Evolutionary conservation across 106 monocot genomes (phyloP).

Genomic region (Acanthochlamys bracteata): DNA sequence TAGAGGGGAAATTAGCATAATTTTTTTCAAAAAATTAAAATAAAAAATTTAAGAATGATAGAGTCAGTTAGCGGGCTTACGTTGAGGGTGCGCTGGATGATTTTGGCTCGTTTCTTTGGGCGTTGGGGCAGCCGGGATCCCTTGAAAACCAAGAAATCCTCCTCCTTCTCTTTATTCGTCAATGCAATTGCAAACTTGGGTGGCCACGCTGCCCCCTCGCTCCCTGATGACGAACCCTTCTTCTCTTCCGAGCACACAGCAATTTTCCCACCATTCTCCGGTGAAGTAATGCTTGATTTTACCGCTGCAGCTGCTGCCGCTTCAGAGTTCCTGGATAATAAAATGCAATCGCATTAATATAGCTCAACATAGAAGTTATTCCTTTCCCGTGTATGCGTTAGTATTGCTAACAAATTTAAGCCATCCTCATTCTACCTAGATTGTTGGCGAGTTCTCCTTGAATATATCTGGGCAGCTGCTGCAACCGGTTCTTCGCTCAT

Average conservation of each 20-base stretch:
- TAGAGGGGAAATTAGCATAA: too few relatives aligned
- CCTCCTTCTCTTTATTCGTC: constrained; percentile 71
- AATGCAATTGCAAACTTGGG: constrained; percentile 57
- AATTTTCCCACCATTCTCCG: constrained; percentile 3
- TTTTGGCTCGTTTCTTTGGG: constrained; percentile 79
- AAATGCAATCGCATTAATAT: not conserved
- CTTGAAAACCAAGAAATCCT: constrained; percentile 72
- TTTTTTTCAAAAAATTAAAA: too few relatives aligned
- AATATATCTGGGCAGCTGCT: not conserved
- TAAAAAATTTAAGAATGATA: too few relatives aligned
- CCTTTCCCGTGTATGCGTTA: not conserved
- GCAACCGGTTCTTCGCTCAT: not conserved
- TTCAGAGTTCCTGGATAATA: constrained; percentile 26
- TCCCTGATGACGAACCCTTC: constrained; percentile 32
- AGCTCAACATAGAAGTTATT: not conserved
- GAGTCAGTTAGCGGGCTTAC: constrained; percentile 21
- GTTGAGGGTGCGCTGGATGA: constrained; percentile 56
- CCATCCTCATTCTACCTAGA: not conserved
- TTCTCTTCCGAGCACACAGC: constrained; percentile 11
- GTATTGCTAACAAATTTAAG: too few relatives aligned
- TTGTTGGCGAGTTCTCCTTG: constrained; percentile 7
- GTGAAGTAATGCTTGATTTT: constrained; percentile 4
- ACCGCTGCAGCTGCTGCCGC: constrained; percentile 1
- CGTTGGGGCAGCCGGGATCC: constrained; percentile 66
- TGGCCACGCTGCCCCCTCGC: constrained; percentile 45